phyloP scores from a whole-genome alignment of 306 rosid species.

The Vachellia collinsii region DNA sequence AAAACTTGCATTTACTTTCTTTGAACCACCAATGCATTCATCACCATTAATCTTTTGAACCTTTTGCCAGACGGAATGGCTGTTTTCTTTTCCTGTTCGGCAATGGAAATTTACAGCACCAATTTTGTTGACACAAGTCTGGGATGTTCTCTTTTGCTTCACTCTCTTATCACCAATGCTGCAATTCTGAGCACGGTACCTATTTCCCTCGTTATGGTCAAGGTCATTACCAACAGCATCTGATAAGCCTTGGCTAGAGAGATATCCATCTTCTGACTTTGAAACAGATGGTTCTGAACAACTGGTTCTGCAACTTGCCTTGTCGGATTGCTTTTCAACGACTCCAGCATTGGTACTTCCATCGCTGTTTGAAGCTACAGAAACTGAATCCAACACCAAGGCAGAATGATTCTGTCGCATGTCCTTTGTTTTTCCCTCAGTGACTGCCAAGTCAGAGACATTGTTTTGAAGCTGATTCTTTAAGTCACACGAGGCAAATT shows the following conservation, averaged over 20 bases:
- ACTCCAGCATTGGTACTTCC: constrained; percentile 35
- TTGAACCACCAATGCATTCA: constrained; percentile 49
- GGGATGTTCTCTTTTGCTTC: constrained; percentile 51
- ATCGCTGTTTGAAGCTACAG: constrained; percentile 51
- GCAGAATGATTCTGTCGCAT: constrained; percentile 37
- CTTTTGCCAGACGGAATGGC: constrained; percentile 81
- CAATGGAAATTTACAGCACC: constrained; percentile 46
- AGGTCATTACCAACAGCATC: constrained; percentile 33
- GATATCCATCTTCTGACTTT: constrained; percentile 42
- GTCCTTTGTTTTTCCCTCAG: constrained; percentile 38
- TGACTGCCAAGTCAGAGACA: constrained; percentile 31
- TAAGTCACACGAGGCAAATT: constrained; percentile 38
- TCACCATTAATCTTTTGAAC: constrained; percentile 62
- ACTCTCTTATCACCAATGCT: constrained; percentile 52
- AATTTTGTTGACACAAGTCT: constrained; percentile 52
- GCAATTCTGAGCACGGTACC: constrained; percentile 45
- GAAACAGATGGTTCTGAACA: constrained; percentile 33
- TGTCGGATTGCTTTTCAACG: constrained; percentile 43
- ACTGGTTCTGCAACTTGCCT: constrained; percentile 38
- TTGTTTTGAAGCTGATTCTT: constrained; percentile 38
- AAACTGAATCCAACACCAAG: constrained; percentile 50
- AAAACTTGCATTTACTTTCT: constrained; percentile 48
- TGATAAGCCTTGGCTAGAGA: constrained; percentile 35
- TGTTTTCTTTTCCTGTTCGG: constrained; percentile 67
- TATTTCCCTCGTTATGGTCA: constrained; percentile 46